Conservation (phyloP, 345 rosid species). For the rapeseed (Brassica napus) region DNA sequence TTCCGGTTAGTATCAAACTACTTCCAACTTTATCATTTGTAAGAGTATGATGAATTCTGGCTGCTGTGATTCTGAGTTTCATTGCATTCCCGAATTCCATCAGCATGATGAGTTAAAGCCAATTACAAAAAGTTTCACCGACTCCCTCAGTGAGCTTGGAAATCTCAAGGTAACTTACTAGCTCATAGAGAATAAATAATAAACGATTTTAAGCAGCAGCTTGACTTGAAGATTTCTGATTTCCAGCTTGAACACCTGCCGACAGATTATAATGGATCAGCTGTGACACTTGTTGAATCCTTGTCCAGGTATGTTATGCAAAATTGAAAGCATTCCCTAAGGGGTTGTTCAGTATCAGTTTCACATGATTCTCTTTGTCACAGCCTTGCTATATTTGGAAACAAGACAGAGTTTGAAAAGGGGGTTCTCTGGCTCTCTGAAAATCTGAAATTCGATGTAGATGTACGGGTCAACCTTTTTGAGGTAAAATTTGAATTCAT, state of each 20-base stretch:
- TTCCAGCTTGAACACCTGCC: slow-evolving; percentile 92
- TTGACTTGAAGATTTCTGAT: slow-evolving; percentile 34
- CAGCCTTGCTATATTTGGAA: slow-evolving; percentile 92
- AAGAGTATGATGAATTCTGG: slow-evolving; percentile 12
- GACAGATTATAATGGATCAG: slow-evolving; percentile 78
- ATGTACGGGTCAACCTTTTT: slow-evolving; percentile 89
- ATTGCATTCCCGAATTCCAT: slow-evolving; percentile 19
- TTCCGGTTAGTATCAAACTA: slow-evolving; percentile 65
- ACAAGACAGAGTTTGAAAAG: slow-evolving; percentile 80
- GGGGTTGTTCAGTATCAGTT: not conserved
- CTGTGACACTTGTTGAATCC: slow-evolving; percentile 88
- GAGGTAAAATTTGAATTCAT: slow-evolving; percentile 55
- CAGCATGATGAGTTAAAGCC: slow-evolving; percentile 99
- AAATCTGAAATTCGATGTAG: slow-evolving; percentile 72
- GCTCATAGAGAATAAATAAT: not conserved
- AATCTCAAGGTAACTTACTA: slow-evolving; percentile 68
- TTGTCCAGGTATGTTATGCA: slow-evolving; percentile 64
- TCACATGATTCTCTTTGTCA: slow-evolving; percentile 34
- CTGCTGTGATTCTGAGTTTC: slow-evolving; percentile 10
- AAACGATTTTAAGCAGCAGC: not conserved
- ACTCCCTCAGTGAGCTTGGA: slow-evolving; percentile 96
- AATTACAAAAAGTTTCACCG: slow-evolving; percentile 74
- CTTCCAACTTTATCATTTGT: not conserved
- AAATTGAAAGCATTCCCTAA: slow-evolving; percentile 2
- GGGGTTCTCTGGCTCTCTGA: slow-evolving; percentile 87